phyloP scores from a whole-genome alignment of 345 rosid genomes.

The Draba incana region DNA sequence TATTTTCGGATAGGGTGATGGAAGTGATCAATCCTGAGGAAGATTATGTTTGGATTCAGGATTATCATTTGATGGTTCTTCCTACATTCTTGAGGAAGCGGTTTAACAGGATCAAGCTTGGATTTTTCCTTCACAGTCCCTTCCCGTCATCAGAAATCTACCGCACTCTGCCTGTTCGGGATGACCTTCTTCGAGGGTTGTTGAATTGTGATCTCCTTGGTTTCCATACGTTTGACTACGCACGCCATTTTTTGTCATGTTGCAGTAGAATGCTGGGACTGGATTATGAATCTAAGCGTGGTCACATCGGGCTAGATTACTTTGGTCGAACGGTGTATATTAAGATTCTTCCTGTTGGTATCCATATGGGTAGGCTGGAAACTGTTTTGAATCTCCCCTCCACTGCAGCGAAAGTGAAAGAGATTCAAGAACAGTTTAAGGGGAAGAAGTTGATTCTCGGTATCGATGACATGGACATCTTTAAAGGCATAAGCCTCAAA shows the following conservation, averaged over 20 bases:
- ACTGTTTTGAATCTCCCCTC: slow-evolving; percentile 65
- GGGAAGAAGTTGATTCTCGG: slow-evolving; percentile 76
- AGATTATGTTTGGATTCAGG: slow-evolving; percentile 83
- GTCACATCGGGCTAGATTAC: slow-evolving; percentile 83
- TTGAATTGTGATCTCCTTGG: slow-evolving; percentile 80
- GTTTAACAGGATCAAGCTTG: slow-evolving; percentile 68
- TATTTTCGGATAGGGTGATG: slow-evolving; percentile 82
- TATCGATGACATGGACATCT: slow-evolving; percentile 86
- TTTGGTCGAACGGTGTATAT: slow-evolving; percentile 78
- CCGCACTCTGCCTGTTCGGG: slow-evolving; percentile 72
- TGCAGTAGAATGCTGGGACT: slow-evolving; percentile 90
- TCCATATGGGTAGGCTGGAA: slow-evolving; percentile 76
- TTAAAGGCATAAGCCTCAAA: slow-evolving; percentile 79
- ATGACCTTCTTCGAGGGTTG: slow-evolving; percentile 66
- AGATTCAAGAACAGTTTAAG: slow-evolving; percentile 57
- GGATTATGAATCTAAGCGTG: slow-evolving; percentile 83
- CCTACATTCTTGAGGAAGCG: slow-evolving; percentile 82
- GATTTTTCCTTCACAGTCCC: slow-evolving; percentile 83
- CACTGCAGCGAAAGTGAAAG: slow-evolving; percentile 62
- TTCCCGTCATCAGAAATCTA: slow-evolving; percentile 87
- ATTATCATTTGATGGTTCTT: slow-evolving; percentile 81
- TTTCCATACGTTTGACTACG: slow-evolving; percentile 84
- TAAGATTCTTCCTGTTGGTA: slow-evolving; percentile 74
- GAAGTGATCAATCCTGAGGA: slow-evolving; percentile 76
- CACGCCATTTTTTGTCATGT: slow-evolving; percentile 77